phyloP scores from a whole-genome alignment of 768 basidiomycete genomes.

The Leccinum rimulosum region DNA sequence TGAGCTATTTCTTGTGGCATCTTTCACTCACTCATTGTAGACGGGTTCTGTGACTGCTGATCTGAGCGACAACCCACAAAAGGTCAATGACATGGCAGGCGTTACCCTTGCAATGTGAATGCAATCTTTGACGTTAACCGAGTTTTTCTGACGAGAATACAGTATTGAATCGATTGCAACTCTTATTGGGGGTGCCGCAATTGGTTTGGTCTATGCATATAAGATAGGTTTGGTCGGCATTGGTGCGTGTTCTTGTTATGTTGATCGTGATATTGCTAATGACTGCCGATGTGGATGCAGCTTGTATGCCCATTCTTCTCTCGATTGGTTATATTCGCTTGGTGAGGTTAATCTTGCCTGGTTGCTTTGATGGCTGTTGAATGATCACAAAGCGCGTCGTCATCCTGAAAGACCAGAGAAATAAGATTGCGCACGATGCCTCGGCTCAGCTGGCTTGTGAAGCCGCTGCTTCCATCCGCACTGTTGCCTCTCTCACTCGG shows the following conservation, averaged over 20 bases:
- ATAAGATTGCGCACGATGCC: slow-evolving; percentile 74
- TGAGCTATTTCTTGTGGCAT: too few relatives aligned
- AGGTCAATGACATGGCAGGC: too few relatives aligned
- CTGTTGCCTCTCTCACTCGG: slow-evolving; percentile 84
- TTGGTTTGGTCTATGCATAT: too few relatives aligned
- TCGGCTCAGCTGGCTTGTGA: slow-evolving; percentile 92
- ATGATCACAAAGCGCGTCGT: slow-evolving; percentile 58
- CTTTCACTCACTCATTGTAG: too few relatives aligned
- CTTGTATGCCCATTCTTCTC: slow-evolving; percentile 65
- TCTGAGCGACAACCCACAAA: too few relatives aligned
- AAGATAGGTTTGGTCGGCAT: slow-evolving; percentile 68
- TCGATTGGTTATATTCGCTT: slow-evolving; percentile 83
- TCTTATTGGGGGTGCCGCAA: too few relatives aligned
- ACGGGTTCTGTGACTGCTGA: too few relatives aligned
- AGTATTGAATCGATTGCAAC: too few relatives aligned
- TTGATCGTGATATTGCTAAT: not conserved
- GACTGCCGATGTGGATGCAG: slow-evolving; percentile 21
- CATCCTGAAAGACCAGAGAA: slow-evolving; percentile 80
- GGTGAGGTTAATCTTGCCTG: slow-evolving; percentile 35
- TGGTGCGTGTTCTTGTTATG: slow-evolving; percentile 12
- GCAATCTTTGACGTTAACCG: too few relatives aligned
- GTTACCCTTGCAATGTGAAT: too few relatives aligned
- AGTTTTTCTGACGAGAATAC: too few relatives aligned
- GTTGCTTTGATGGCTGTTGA: slow-evolving; percentile 5
- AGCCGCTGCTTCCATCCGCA: slow-evolving; percentile 85